Base-by-base conservation (phyloP, 2,329 filamentous ascomycete species). In the Lachnellula occidentalis region DNA sequence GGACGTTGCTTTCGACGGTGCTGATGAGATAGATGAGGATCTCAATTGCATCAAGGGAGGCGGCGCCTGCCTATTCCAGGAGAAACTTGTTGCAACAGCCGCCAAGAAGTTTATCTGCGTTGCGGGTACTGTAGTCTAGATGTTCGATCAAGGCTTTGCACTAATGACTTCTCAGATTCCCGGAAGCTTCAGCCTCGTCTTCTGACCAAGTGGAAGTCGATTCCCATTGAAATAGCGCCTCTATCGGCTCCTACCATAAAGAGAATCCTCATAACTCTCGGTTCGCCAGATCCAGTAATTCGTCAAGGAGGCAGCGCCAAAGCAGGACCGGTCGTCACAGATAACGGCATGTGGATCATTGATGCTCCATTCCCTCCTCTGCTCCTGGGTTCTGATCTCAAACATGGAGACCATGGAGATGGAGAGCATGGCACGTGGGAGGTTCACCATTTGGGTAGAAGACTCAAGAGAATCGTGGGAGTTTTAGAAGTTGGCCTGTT, bases 31-130 rank as follows among this genome's bases (percentile, higher is more conserved):
- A 34, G 94, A 99, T 69, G 85, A 90, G 46, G 88, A 95, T 50
- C 75, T 99, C 57, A 99, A 97, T 73, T 90, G 92, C 69, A 97
- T 99, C 76, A 97, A 97, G 76, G 94, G 94, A 52, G 94, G 94
- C 48, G 94, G 94, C 55, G 94, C 91, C n/a, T 99, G 94, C 73
- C 75, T 97, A 54, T 95, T 96, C 76, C 94, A 97, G 72, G 94
- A 99, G 75, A 99, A 99, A 77, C 78, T 99, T 36, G 92, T 99
- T 4, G 92, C 92, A 5, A 83, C 90, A 57, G 82, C 87, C 48
- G 87, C 90, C 3, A 88, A 84, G 72, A 88, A 89, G 69, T 96
- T 96, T 67, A 79, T 96, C 59, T 92, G 89, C 65, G 90, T 95
- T 55, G 90, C 90, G 54, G 87, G 86, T 89, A 72, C 12, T 24